Base-by-base conservation (phyloP, 345 rosid species). In the Microcos paniculata region DNA sequence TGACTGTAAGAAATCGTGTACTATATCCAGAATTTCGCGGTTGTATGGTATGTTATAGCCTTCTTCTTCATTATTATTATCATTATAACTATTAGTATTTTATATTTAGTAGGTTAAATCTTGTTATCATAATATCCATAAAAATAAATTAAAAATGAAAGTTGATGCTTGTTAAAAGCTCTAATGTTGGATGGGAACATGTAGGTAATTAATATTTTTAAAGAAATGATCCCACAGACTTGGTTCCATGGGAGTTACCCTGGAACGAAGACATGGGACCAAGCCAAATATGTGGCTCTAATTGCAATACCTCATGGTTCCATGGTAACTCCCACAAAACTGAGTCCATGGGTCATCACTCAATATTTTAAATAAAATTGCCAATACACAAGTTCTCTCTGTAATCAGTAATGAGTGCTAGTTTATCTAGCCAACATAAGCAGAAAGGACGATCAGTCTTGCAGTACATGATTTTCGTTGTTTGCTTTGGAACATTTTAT, bases 1-100 rank as follows among this genome's bases (percentile, higher is more conserved):
- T 96, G 74, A 90, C 89, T 15, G 73, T 88, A 66, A 90, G 90
- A 82, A 90, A 52, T 64, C 93, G 89, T 62, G 86, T 85, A 53
- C 57, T 96, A 63, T 64, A 87, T 85, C 99, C 99, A 6, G 99
- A 96, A 82, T 96, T 93, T 82, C 98, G 97, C 71, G 99, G 97
- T 70, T 93, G 99, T 72, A 93, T 96, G 99, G 99, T 96, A 96
- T 57, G 85, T 78, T 55, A 18, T 67, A 33, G n/a, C n/a, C 10
- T 66, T 61, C 56, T 48, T 5, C 14, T 63, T n/a, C n/a, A n/a
- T n/a, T n/a, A n/a, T n/a, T n/a, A n/a, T n/a, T n/a, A n/a, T n/a
- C n/a, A n/a, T n/a, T n/a, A n/a, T n/a, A n/a, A n/a, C n/a, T n/a
- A n/a, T n/a, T n/a, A n/a, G n/a, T n/a, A n/a, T n/a, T n/a, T n/a